Base-by-base conservation (phyloP, 352 stramenopile genomes). In the Phytopythium montanum region DNA sequence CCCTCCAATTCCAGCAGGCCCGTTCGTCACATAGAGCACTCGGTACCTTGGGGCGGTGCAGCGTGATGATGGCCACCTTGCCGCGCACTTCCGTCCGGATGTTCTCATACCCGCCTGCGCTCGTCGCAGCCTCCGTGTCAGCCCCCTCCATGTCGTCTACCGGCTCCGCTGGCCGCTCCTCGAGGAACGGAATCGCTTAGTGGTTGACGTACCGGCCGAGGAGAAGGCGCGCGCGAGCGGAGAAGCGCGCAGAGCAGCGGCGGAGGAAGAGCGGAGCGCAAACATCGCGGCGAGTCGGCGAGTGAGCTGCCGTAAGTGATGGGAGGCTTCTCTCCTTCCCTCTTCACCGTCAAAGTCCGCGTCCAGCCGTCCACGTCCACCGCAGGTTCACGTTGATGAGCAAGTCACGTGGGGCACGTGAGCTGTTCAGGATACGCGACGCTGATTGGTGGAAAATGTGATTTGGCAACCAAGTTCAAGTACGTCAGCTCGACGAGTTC, bases 31-130 rank as follows among this genome's bases (percentile, higher is more conserved):
- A n/a, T n/a, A n/a, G n/a, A n/a, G n/a, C n/a, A n/a, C n/a, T n/a
- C n/a, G n/a, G 19, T 39, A 83, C 80, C 71, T 99, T 99, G 56
- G 97, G 96, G 49, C 96, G 92, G 81, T 99, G 92, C 57, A 99
- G 71, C 31, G 87, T 97, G 60, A 99, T 98, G 59, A 99, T 80
- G 49, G 85, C 97, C 26, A 99, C 94, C 58, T 92, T 95, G 65
- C 81, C 85, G 50, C 85, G 79, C 62, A 94, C 85, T 68, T 97
- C 87, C 3, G 87, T 90, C 33, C 75, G 65, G 56, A 97, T 96
- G 68, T 92, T 87, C 64, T 97, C 88, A 58, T 95, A 95, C 51
- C 83, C 76, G 61, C 69, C 81, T 89, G 67, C 21, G 6, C 8
- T n/a, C 31, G 34, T 29, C 3, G 44, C 21, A 4, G n/a, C 7